A percentile compares a stretch with the other conserved stretches of the same genome.
Conservation (phyloP, 495 filamentous ascomycete genomes). For the Delitschia confertaspora region DNA sequence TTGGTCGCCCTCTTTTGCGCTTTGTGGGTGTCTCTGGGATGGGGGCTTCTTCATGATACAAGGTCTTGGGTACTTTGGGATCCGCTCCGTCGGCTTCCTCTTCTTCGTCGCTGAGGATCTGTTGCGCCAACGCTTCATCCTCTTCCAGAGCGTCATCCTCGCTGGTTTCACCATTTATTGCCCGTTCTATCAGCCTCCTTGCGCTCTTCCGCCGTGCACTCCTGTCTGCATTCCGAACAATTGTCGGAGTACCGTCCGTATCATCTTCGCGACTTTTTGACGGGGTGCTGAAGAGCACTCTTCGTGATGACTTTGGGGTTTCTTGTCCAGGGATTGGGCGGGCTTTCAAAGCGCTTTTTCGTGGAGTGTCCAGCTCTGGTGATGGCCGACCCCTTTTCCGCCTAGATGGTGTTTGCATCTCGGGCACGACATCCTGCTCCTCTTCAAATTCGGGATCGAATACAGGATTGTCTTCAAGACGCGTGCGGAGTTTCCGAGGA, state of each 20-base stretch:
- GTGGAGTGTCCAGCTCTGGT: neutral
- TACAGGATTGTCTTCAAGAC: conserved; percentile 6
- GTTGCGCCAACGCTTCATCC: conserved; percentile 60
- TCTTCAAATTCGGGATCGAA: no score
- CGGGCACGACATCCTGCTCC: conserved; percentile 3
- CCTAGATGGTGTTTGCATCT: conserved; percentile 20
- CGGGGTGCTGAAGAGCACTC: conserved; percentile 20
- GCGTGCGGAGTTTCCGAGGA: conserved; percentile 11
- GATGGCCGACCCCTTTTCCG: conserved; percentile 1
- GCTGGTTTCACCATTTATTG: conserved; percentile 42
- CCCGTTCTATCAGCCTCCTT: conserved; percentile 58
- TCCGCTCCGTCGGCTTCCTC: conserved; percentile 42
- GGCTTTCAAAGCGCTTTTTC: conserved; percentile 4
- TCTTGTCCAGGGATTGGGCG: no score
- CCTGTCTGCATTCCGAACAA: conserved; percentile 60
- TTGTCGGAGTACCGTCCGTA: conserved; percentile 42
- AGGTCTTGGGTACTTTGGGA: neutral
- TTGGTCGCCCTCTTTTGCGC: conserved; percentile 50
- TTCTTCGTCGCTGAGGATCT: conserved; percentile 54
- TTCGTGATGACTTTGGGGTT: conserved; percentile 21
- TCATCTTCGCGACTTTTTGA: conserved; percentile 14
- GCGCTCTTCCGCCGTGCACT: conserved; percentile 84
- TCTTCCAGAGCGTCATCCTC: conserved; percentile 71
- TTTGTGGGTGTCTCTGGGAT: conserved; percentile 45
- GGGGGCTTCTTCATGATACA: conserved; percentile 22